Base-by-base conservation (phyloP, 495 filamentous ascomycete species). In the Xylaria curta region DNA sequence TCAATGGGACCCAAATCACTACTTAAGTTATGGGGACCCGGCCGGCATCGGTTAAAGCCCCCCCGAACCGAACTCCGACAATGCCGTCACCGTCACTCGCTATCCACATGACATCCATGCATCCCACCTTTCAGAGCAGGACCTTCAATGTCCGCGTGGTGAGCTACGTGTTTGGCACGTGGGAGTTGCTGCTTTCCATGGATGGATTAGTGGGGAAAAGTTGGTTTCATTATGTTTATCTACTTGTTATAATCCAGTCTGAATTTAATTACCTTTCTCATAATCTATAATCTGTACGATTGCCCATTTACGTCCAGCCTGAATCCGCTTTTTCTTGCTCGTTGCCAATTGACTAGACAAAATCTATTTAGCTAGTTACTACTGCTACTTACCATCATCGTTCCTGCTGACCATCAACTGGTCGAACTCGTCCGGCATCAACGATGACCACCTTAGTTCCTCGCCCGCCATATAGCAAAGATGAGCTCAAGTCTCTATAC, bases 401-500 rank as follows among this genome's bases (percentile, higher is more conserved):
- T 36, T 69, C 9, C 66, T 61, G 3, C 28, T 36, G 26, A 53
- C 17, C 13, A 53, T 21, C 17, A 59, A 53, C 21, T 21, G 53
- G 31, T 21, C 4, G 24, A 44, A 56, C 69, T 33, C 21, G 21
- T 0, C 3, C 15, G n/a, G n/a, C 72, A 28, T 28, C 68, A 36
- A 72, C 64, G 8, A 99, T 99, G 96, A 90, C 94, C 24, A 89
- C 91, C 31, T 86, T 97, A 33, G 81, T 85, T 40, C 92, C 93
- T 36, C 90, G 93, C 26, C 83, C 86, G 64, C 90, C 94, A 0
- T 98, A 98, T 82, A 89, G 90, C 53, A 82, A 88, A 66, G 91
- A 92, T 66, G 97, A 99, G 87, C 89, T 99, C 26, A 81, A 84
- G 46, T 82, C 85, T 74, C 91, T 99, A 58, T 99, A 98, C 84